A percentile compares a stretch with the other conserved stretches of the same genome.
These are phyloP conservation scores for Cladophialophora immunda DNA, from an alignment of 2,329 filamentous ascomycete species.

Conservation along the genomic window DNA sequence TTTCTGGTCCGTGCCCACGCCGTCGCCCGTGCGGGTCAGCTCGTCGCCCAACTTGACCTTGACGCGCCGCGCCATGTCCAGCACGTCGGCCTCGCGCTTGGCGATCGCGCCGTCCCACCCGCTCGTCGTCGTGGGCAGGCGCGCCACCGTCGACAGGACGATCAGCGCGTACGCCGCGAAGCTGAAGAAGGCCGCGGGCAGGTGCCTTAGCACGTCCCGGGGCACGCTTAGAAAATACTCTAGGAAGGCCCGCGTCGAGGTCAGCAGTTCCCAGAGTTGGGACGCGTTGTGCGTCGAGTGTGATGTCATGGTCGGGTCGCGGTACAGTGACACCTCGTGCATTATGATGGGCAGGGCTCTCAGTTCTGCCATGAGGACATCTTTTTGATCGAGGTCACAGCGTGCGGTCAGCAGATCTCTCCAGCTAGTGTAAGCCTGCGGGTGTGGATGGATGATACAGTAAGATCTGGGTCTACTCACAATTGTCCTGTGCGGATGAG, in stretches of 20 bases:
- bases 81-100: conserved; percentile 19
- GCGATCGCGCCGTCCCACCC: conserved; percentile 23
- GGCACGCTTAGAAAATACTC: conserved; percentile 14
- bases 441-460: neutral
- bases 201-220: neutral
- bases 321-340: conserved; percentile 22
- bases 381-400: neutral
- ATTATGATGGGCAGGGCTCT: conserved; percentile 17
- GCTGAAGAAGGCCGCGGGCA: conserved; percentile 16
- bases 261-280: conserved; percentile 25
- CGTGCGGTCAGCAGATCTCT: conserved; percentile 3
- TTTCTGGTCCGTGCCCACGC: conserved; percentile 14
- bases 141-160: conserved; percentile 16
- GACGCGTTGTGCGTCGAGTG: neutral
- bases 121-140: conserved; percentile 15
- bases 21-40: conserved; percentile 1
- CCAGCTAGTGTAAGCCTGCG: neutral
- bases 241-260: conserved; percentile 13
- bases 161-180: conserved; percentile 20
- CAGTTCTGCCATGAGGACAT: conserved; percentile 16
- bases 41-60: conserved; percentile 20
- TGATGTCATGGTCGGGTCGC: neutral
- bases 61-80: conserved; percentile 4
- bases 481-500: conserved; percentile 15
- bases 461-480: conserved; percentile 1